Conservation (phyloP, 345 rosid genomes). For the Salix arbutifolia region DNA sequence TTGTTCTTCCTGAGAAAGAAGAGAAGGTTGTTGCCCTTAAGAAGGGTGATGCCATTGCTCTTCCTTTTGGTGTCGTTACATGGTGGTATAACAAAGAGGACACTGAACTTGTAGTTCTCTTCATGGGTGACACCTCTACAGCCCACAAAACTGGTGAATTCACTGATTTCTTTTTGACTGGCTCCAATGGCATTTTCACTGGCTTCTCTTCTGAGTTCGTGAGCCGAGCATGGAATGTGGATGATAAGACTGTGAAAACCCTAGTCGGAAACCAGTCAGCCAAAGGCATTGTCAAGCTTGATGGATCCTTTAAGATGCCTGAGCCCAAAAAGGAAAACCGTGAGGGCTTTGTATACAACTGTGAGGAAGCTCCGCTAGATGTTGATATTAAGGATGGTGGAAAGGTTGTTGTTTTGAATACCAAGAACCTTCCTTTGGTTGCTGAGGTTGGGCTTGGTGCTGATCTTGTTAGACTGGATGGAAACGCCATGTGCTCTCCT, state of each 20-base stretch:
- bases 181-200: constrained; percentile 69
- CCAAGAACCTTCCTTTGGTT: constrained; percentile 77
- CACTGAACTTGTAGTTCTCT: constrained; percentile 65
- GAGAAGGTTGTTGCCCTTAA: constrained; percentile 76
- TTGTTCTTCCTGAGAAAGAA: constrained; percentile 78
- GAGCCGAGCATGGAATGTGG: constrained; percentile 67
- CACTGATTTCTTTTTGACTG: constrained; percentile 73
- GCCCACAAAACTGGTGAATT: constrained; percentile 75
- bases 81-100: constrained; percentile 92
- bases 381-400: constrained; percentile 75
- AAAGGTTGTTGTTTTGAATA: constrained; percentile 76
- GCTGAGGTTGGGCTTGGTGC: constrained; percentile 88
- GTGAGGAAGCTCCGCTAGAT: constrained; percentile 79
- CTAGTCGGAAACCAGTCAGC: constrained; percentile 51
- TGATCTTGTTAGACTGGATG: constrained; percentile 75
- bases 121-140: constrained; percentile 76
- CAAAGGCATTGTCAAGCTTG: constrained; percentile 66
- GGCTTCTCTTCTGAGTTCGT: constrained; percentile 80
- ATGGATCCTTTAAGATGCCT: constrained; percentile 49
- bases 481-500: constrained; percentile 88
- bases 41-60: constrained; percentile 85
- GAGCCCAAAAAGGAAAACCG: constrained; percentile 51
- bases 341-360: constrained; percentile 61
- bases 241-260: constrained; percentile 37
- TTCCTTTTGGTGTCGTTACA: constrained; percentile 82